Conservation (phyloP, 805 yeast genomes). For the Debaryomyces maramus region DNA sequence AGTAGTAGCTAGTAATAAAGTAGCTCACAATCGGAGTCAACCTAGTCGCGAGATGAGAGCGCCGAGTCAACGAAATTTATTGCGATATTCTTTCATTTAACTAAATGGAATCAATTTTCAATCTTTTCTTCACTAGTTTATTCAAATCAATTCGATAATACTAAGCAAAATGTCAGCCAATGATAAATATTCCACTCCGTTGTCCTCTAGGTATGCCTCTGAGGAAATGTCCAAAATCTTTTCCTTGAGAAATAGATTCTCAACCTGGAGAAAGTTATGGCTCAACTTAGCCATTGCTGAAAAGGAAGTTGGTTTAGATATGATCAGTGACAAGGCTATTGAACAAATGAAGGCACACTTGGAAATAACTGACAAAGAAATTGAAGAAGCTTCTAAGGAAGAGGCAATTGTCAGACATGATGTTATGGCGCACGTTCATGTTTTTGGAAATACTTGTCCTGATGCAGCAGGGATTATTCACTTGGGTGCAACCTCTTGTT, state of each 20-base stretch:
- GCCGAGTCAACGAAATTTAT: slow-evolving; percentile 1
- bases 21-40: no score
- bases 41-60: neutral
- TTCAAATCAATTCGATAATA: neutral
- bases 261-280: slow-evolving; percentile 99
- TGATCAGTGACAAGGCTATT: slow-evolving; percentile 89
- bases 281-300: slow-evolving; percentile 93
- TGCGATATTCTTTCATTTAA: neutral
- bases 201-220: slow-evolving; percentile 95
- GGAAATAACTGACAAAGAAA: slow-evolving; percentile 88
- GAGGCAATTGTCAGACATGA: slow-evolving; percentile 99
- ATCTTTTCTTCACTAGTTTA: neutral
- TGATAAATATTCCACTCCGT: slow-evolving; percentile 88
- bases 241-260: slow-evolving; percentile 89
- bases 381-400: slow-evolving; percentile 82
- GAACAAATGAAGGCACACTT: slow-evolving; percentile 79
- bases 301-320: slow-evolving; percentile 79
- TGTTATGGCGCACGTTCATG: slow-evolving; percentile 99
- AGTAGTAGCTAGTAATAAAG: no score
- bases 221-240: slow-evolving; percentile 94
- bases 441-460: slow-evolving; percentile 89
- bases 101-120: neutral
- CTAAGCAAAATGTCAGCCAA: slow-evolving; percentile 34
- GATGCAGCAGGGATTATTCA: slow-evolving; percentile 98
- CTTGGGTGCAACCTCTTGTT: slow-evolving; percentile 97